These are phyloP conservation scores for Botryosphaeria dothidea DNA, from an alignment of 2,329 filamentous ascomycete species.

Conservation along the genomic window DNA sequence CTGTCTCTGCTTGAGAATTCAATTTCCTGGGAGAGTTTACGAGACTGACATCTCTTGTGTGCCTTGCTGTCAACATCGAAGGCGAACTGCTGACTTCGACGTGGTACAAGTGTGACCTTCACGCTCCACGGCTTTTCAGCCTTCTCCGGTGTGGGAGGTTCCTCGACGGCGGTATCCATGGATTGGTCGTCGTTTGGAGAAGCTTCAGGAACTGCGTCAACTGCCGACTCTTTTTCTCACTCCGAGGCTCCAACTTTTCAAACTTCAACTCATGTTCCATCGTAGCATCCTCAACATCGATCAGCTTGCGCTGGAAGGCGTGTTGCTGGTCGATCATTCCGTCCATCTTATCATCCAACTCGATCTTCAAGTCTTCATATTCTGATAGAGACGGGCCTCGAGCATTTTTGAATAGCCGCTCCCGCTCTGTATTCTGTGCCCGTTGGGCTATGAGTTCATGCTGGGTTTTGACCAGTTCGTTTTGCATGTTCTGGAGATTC, in stretches of 20 bases:
- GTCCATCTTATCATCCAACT: slow-evolving; percentile 42
- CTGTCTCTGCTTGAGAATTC: slow-evolving; percentile 39
- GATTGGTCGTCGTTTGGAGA: slow-evolving; percentile 6
- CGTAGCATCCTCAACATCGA: slow-evolving; percentile 40
- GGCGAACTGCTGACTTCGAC: slow-evolving; percentile 38
- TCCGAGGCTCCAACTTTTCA: slow-evolving; percentile 34
- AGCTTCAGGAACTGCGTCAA: slow-evolving; percentile 9
- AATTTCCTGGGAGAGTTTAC: slow-evolving; percentile 41
- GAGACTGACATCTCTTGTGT: slow-evolving; percentile 39
- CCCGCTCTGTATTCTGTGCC: slow-evolving; percentile 35
- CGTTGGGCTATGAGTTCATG: slow-evolving; percentile 33
- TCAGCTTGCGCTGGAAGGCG: slow-evolving; percentile 38
- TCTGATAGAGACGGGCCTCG: slow-evolving; percentile 39
- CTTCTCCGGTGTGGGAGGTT: slow-evolving; percentile 33
- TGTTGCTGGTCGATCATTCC: slow-evolving; percentile 42
- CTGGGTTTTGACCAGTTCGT: slow-evolving; percentile 24
- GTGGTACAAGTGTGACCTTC: slow-evolving; percentile 40
- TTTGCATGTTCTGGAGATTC: slow-evolving; percentile 36
- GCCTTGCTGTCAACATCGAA: slow-evolving; percentile 41
- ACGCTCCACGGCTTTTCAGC: slow-evolving; percentile 37
- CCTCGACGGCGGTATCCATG: slow-evolving; percentile 24
- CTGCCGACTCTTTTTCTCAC: slow-evolving; percentile 17
- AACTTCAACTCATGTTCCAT: slow-evolving; percentile 42
- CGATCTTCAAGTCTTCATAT: slow-evolving; percentile 40
- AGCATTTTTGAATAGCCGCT: slow-evolving; percentile 34